Conservation (phyloP, 1,284 basidiomycete genomes). For the Cutaneotrichosporon spelunceum region DNA sequence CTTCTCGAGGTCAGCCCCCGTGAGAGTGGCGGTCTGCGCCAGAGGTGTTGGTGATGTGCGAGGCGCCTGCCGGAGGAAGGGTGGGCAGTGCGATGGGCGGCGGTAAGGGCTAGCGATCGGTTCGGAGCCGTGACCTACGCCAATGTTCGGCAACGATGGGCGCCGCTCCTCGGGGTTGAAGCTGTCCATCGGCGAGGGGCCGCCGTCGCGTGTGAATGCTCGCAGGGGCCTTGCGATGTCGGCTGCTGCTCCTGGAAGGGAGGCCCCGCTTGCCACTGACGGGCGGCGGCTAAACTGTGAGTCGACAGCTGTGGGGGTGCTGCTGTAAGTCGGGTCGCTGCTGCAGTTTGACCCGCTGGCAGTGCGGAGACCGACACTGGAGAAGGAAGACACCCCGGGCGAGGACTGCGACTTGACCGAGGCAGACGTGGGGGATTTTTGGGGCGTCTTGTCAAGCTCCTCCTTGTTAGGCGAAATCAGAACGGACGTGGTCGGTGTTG, state of each 20-base stretch:
- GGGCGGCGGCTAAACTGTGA: neutral
- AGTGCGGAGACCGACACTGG: neutral
- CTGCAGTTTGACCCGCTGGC: neutral
- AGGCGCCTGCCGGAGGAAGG: neutral
- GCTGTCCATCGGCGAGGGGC: neutral
- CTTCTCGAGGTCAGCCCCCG: slow-evolving; percentile 17
- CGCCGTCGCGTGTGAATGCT: neutral
- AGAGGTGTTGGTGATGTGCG: neutral
- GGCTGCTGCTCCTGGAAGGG: neutral
- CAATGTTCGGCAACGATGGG: slow-evolving; percentile 1
- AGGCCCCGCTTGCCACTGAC: neutral
- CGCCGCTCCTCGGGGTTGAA: slow-evolving; percentile 6
- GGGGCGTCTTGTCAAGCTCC: slow-evolving; percentile 6
- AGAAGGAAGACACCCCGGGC: neutral
- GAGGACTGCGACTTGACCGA: slow-evolving; percentile 4
- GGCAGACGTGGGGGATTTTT: neutral
- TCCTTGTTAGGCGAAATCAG: slow-evolving; percentile 7
- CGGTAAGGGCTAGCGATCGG: neutral
- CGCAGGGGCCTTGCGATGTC: neutral
- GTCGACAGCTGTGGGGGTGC: neutral
- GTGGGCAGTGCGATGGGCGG: slow-evolving; percentile 1
- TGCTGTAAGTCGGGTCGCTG: neutral
- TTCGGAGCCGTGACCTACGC: neutral
- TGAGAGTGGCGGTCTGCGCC: neutral
- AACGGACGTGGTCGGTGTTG: slow-evolving; percentile 1